phyloP scores from a whole-genome alignment of 345 rosid genomes.

The Populus nigra region DNA sequence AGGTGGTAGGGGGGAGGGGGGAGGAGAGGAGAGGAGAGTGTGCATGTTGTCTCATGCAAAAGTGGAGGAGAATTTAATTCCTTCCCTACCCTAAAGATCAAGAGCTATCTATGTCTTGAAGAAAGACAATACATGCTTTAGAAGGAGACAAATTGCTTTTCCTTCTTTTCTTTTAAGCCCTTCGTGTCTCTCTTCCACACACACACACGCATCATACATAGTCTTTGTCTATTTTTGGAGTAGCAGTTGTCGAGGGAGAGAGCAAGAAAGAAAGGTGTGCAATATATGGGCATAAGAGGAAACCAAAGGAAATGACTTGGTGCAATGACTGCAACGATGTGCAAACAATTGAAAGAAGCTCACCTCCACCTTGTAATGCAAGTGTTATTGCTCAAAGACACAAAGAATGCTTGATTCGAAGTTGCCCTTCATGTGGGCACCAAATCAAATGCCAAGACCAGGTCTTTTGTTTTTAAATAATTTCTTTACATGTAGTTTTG shows the following conservation, averaged over 20 bases:
- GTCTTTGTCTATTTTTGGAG: slow-evolving; percentile 39
- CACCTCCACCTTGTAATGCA: slow-evolving; percentile 29
- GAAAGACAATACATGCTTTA: slow-evolving; percentile 30
- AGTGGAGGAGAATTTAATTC: slow-evolving; percentile 50
- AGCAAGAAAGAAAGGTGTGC: slow-evolving; percentile 20
- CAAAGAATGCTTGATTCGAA: slow-evolving; percentile 33
- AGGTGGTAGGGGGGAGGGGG: background rate
- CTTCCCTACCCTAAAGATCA: slow-evolving; percentile 50
- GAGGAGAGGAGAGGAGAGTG: background rate
- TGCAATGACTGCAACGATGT: slow-evolving; percentile 77
- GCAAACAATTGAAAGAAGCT: slow-evolving; percentile 52
- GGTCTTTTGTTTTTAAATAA: slow-evolving; percentile 20
- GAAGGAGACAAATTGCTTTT: slow-evolving; percentile 44
- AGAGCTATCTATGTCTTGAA: slow-evolving; percentile 22
- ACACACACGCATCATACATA: slow-evolving; percentile 4
- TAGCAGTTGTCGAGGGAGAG: slow-evolving; percentile 18
- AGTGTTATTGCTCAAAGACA: slow-evolving; percentile 25
- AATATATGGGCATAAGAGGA: slow-evolving; percentile 36
- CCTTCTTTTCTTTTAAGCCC: slow-evolving; percentile 17
- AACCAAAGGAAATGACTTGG: slow-evolving; percentile 67
- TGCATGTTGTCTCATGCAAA: slow-evolving; percentile 8
- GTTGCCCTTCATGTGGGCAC: slow-evolving; percentile 95
- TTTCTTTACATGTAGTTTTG: no score
- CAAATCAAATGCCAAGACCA: slow-evolving; percentile 72
- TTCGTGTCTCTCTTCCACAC: slow-evolving; percentile 11